phyloP scores from a whole-genome alignment of 805 yeast genomes.

The Kluyveromyces dobzhanskii region DNA sequence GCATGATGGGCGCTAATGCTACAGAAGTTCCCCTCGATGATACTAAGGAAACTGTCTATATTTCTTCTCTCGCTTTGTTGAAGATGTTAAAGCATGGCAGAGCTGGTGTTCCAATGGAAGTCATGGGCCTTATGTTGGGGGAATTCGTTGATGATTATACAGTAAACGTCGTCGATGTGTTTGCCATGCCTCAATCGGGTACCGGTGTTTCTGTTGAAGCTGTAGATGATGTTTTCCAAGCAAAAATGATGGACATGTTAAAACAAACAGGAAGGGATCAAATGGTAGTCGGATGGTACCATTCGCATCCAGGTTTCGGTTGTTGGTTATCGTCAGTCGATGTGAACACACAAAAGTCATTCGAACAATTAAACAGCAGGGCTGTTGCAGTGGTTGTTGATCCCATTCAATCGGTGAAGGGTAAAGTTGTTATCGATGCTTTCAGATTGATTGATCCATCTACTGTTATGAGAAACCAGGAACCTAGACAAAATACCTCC shows the following conservation, averaged over 20 bases:
- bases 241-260: constrained; percentile 99
- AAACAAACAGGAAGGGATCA: constrained; percentile 98
- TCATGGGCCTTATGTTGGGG: constrained; percentile 98
- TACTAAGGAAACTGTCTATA: constrained; percentile 92
- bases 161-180: constrained; percentile 93
- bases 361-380: constrained; percentile 89
- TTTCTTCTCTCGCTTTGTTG: constrained; percentile 87
- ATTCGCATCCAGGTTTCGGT: constrained; percentile 99
- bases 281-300: constrained; percentile 99
- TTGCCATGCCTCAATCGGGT: constrained; percentile 99
- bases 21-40: constrained; percentile 81
- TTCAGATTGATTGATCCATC: constrained; percentile 88
- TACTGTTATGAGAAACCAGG: constrained; percentile 88
- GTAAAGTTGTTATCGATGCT: constrained; percentile 98
- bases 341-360: constrained; percentile 95
- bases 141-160: constrained; percentile 97
- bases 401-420: constrained; percentile 97
- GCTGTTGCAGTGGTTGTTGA: constrained; percentile 98
- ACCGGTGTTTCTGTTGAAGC: constrained; percentile 99
- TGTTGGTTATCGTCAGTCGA: constrained; percentile 98
- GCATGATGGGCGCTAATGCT: constrained; percentile 38
- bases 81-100: constrained; percentile 98
- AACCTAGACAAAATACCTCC: constrained; percentile 95
- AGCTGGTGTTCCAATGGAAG: constrained; percentile 82
- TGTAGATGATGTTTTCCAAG: constrained; percentile 97